Evolutionary conservation across 352 stramenopile species (phyloP), one percentile per base, ranked within the genome.

Genomic region (Pythium rhizo-oryzae): DNA sequence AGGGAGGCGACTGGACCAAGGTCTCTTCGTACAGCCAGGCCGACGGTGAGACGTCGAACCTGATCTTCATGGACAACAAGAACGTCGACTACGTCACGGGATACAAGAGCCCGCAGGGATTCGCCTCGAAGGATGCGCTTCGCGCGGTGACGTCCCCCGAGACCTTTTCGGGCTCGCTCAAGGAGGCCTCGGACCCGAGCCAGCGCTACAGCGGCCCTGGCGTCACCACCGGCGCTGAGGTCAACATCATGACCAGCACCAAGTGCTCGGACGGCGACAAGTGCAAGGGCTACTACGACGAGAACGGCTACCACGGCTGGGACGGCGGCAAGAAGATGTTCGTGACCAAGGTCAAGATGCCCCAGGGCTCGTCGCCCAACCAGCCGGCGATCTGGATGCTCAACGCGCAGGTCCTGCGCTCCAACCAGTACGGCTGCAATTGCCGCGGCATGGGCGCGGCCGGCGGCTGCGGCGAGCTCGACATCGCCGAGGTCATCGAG

Each of bases 61-160:
- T 93, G 18, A 65, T 85, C 15, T 93, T 93, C 67, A 78, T 93
- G 78, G 88, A 88, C 80, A 93, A 93, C 75, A 80, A 78, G 75
- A 91, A 91, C 69, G 69, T 90, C 12, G 84, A 91, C 67, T 92
- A 87, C 62, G 73, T 67, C 6, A 49, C 62, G n/a, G 62, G 65
- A 35, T 5, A 52, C 15, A 77, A 81, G 56, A 76, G 81, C 11
- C 84, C 84, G 0, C 84, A 93, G 64, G 75, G 79, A 5, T 86
- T 78, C 49, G 76, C 82, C 30, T 79, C 72, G 7, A 69, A 67
- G 1, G 79, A 92, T n/a, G 84, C 74, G 4, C 73, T 76, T 24
- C 41, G 37, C 5, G 65, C 41, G 1, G 77, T 72, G 0, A 54
- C 68, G 1, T 28, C 70, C 30, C 56, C 82, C 0, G 78, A 77